Base-by-base conservation (phyloP, 108 stramenopile species). In the Craspedostauros australis region DNA sequence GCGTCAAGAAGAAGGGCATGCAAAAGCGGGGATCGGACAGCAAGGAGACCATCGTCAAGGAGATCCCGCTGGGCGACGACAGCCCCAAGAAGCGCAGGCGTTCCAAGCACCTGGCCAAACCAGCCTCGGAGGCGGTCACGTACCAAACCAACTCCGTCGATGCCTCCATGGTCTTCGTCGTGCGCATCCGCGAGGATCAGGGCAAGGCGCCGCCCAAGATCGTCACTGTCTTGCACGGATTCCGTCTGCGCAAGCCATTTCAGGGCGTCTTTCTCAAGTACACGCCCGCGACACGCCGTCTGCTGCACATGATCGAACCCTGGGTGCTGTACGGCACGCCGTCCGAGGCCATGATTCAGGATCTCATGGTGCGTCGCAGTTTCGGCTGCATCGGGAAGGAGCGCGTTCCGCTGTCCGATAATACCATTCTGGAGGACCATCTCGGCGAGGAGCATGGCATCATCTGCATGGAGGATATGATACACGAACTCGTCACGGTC, bases 391-490 rank as follows among this genome's bases (percentile, higher is more conserved):
- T 86, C 0, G 75, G 84, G 11, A 82, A 79, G 15, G 49, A 66
- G 18, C 72, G 82, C 25, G 79, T 86, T 24, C 84, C 86, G 9
- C 54, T 92, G 19, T 67, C 81, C 14, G 86, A 92, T 56, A 92
- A 92, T 48, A 86, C 78, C 60, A 73, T 88, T 14, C 75, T 92
- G 39, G 91, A 92, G 57, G 45, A 70, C 20, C 68, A 72, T 7
- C 62, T 92, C 53, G 91, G 91, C 11, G 74, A 73, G 8, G 64
- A 72, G 14, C 61, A 75, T 32, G 88, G 82, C 1, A 62, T 92
- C 33, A 86, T 92, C 62, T 92, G 91, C 63, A 81, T 84, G 53
- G 91, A 92, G 54, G 91, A 92, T 78, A 65, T 92, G 63, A 76
- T 92, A 8, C 86, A 88, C 40, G 86, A 80, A 52, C 50, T 92